Evolutionary conservation across 164 flowering plant genomes (phyloP).

Genomic region (Macadamia tetraphylla): DNA sequence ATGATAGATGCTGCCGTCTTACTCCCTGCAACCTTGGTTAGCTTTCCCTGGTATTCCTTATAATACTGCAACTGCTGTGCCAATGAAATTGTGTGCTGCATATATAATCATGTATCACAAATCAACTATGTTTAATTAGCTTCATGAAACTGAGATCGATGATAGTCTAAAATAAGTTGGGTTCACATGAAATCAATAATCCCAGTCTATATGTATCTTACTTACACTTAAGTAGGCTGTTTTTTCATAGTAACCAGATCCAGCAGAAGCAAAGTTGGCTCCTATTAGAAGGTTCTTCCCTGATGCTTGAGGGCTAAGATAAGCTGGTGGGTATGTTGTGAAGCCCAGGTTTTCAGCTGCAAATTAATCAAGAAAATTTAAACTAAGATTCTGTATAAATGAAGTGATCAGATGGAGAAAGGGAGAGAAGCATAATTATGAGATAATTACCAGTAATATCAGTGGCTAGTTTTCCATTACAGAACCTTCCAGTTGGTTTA

Average conservation of each 20-base stretch:
- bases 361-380: slow-evolving; percentile 1
- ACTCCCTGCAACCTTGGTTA: slow-evolving; percentile 58
- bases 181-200: background rate
- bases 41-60: slow-evolving; percentile 77
- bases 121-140: no score
- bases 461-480: slow-evolving; percentile 94
- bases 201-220: background rate
- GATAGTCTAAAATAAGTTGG: background rate
- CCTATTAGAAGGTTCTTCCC: slow-evolving; percentile 87
- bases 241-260: slow-evolving; percentile 78
- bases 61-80: slow-evolving; percentile 63
- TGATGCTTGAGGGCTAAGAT: slow-evolving; percentile 86
- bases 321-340: slow-evolving; percentile 65
- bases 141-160: no score
- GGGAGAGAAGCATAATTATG: background rate
- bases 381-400: background rate
- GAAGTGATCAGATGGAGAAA: background rate
- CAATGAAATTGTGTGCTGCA: slow-evolving; percentile 72
- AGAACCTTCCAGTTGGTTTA: slow-evolving; percentile 83
- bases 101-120: no score
- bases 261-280: slow-evolving; percentile 95
- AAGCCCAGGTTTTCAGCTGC: slow-evolving; percentile 93
- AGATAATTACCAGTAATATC: slow-evolving; percentile 65
- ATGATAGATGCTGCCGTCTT: slow-evolving; percentile 57
- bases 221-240: slow-evolving; percentile 64